Conservation (phyloP, 1,284 basidiomycete species). For the Xerocomus amazonicus region DNA sequence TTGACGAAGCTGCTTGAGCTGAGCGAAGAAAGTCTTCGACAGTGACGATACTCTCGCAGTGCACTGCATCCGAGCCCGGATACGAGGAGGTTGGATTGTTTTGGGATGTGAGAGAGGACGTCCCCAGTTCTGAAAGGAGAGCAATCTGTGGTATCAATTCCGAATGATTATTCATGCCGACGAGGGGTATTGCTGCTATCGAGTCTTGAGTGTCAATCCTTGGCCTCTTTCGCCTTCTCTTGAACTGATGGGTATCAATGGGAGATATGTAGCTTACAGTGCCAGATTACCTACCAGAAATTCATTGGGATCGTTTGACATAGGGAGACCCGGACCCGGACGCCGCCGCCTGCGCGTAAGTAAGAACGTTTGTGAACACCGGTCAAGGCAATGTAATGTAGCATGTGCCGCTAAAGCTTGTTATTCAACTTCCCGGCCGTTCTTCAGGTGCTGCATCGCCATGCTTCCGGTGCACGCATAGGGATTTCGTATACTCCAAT, state of each 20-base stretch:
- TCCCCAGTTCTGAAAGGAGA: constrained; percentile 9
- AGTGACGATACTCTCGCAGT: constrained; percentile 16
- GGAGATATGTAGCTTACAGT: not conserved
- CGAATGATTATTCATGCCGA: not conserved
- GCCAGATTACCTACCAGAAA: constrained; percentile 25
- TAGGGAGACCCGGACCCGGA: not conserved
- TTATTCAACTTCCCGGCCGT: too few species aligned
- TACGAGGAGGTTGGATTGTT: not conserved
- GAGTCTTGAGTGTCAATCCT: constrained; percentile 1
- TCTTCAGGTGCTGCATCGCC: too few species aligned
- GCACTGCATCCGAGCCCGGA: not conserved
- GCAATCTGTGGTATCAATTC: constrained; percentile 16
- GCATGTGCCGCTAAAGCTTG: too few species aligned
- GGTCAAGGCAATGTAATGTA: too few species aligned
- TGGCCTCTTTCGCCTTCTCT: constrained; percentile 28
- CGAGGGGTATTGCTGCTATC: not conserved
- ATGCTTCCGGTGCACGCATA: too few species aligned
- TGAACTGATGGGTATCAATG: constrained; percentile 22
- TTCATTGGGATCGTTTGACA: constrained; percentile 16
- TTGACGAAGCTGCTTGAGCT: not conserved
- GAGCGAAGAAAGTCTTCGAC: constrained; percentile 29
- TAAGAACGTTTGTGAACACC: too few species aligned
- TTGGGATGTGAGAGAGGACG: constrained; percentile 1
- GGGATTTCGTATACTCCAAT: too few species aligned
- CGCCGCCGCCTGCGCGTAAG: too few species aligned